Base-by-base conservation (phyloP, 2,329 filamentous ascomycete genomes). In the Westerdykella aurantiaca region DNA sequence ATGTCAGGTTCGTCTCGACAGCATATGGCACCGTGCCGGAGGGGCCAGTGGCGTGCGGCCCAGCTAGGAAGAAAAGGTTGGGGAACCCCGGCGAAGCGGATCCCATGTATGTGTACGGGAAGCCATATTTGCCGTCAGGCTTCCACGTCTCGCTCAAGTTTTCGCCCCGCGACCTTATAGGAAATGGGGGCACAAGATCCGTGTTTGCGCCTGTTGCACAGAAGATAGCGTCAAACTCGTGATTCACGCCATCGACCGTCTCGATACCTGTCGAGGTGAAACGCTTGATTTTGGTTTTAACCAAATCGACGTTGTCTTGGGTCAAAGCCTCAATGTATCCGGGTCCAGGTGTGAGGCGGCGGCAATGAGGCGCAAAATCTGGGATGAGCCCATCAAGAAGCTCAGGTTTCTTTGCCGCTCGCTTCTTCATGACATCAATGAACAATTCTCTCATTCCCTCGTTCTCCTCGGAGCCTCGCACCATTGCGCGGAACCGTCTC, bases 31-130 rank as follows among this genome's bases (percentile, higher is more conserved):
- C 78, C 0, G 81, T 86, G 1, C 83, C 84, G 1, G 78, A 80
- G 25, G 62, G 58, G 1, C 60, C 60, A n/a, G 61, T 61, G 3
- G 53, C 53, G 44, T 61, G 60, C 6, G 61, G 60, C 0, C 83
- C 83, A 22, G 78, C 75, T 5, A 86, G 56, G 57, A 82, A 83
- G 22, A 85, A 70, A 0, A 86, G 67, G 50, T 87, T 88, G 0
- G 83, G 83, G 48, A 86, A 86, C 0, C 76, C 78, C 0, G 83
- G 82, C 0, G 80, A 78, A 0, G 78, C 77, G 1, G 82, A 54
- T 0, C 82, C 83, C 6, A 86, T 68, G 52, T 87, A 88, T 0
- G 78, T 83, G 57, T 85, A 81, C 0, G 84, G 83, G 46, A 80
- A 84, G 0, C 81, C 82, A 47, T 74, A 74, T 16, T 70, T 65